phyloP scores from a whole-genome alignment of 2,329 filamentous ascomycete species.

The Zymoseptoria pseudotritici region DNA sequence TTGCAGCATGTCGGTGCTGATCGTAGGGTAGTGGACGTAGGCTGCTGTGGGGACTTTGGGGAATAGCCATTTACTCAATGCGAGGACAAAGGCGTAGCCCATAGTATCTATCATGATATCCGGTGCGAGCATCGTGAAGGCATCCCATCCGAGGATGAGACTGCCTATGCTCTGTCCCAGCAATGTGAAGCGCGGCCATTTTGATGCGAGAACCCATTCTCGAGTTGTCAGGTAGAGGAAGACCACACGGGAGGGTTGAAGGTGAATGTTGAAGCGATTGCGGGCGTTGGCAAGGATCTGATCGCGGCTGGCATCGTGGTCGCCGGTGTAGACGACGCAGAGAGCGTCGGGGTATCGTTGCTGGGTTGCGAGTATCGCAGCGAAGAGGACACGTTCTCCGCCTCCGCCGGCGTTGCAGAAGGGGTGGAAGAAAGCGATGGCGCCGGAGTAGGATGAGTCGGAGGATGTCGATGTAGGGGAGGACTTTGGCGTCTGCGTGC shows the following conservation, averaged over 20 bases:
- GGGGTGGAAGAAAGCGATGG: constrained; percentile 94
- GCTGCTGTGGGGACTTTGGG: constrained; percentile 73
- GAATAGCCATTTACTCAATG: constrained; percentile 76
- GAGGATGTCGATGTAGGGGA: constrained; percentile 29
- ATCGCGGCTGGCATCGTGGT: constrained; percentile 78
- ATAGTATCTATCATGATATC: constrained; percentile 97
- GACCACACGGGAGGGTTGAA: constrained; percentile 72
- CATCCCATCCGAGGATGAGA: constrained; percentile 79
- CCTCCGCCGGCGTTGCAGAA: constrained; percentile 98
- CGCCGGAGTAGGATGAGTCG: constrained; percentile 65
- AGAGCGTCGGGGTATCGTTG: constrained; percentile 79
- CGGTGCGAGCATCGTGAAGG: constrained; percentile 82
- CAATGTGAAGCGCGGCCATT: constrained; percentile 87
- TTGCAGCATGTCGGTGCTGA: constrained; percentile 93
- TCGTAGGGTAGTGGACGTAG: constrained; percentile 97
- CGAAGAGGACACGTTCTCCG: constrained; percentile 93
- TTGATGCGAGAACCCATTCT: constrained; percentile 75
- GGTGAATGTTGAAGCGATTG: constrained; percentile 84
- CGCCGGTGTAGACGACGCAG: constrained; percentile 90
- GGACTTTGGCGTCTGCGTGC: constrained; percentile 41
- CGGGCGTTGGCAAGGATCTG: constrained; percentile 58
- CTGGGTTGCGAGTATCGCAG: constrained; percentile 85
- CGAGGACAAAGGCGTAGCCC: constrained; percentile 90
- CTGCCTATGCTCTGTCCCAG: constrained; percentile 91
- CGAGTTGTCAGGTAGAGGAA: constrained; percentile 89